These are phyloP conservation scores for Fusarium xyrophilum DNA, from an alignment of 2,329 filamentous ascomycete species.

Conservation along the genomic window DNA sequence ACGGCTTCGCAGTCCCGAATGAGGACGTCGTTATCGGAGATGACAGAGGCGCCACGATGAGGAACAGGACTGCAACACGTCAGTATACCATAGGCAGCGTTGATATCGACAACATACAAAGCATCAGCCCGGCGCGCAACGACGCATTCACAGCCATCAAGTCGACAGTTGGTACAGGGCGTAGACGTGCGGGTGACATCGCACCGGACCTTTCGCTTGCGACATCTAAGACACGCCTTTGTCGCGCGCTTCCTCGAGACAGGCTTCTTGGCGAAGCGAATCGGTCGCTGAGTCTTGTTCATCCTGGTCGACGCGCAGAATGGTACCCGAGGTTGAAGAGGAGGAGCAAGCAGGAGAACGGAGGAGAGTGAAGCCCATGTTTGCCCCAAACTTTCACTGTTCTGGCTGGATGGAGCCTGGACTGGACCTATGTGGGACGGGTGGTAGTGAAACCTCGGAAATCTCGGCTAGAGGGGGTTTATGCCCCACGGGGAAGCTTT, in stretches of 20 bases:
- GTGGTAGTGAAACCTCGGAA: conserved; percentile 3
- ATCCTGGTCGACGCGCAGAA: conserved; percentile 6
- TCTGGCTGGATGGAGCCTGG: too few relatives aligned
- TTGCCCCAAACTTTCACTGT: conserved; percentile 18
- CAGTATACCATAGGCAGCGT: accelerated
- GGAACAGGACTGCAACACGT: not conserved
- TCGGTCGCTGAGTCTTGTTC: conserved; percentile 22
- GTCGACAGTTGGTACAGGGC: conserved; percentile 35
- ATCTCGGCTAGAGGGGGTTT: not conserved
- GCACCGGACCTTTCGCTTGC: conserved; percentile 33
- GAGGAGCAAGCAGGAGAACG: not conserved
- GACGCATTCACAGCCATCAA: conserved; percentile 28
- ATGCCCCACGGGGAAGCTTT: not conserved
- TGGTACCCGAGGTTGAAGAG: conserved; percentile 20
- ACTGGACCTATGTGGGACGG: not conserved
- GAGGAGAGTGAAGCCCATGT: conserved; percentile 17
- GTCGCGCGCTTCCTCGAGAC: conserved; percentile 33
- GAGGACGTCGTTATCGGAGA: not conserved
- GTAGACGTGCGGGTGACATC: conserved; percentile 32
- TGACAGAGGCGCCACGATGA: not conserved
- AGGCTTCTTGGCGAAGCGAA: conserved; percentile 33
- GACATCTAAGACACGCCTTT: conserved; percentile 35
- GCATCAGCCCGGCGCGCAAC: conserved; percentile 20
- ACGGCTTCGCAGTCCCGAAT: conserved; percentile 10
- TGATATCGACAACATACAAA: not conserved